Conservation (phyloP, 2,329 filamentous ascomycete genomes). For the Xylaria sp. region DNA sequence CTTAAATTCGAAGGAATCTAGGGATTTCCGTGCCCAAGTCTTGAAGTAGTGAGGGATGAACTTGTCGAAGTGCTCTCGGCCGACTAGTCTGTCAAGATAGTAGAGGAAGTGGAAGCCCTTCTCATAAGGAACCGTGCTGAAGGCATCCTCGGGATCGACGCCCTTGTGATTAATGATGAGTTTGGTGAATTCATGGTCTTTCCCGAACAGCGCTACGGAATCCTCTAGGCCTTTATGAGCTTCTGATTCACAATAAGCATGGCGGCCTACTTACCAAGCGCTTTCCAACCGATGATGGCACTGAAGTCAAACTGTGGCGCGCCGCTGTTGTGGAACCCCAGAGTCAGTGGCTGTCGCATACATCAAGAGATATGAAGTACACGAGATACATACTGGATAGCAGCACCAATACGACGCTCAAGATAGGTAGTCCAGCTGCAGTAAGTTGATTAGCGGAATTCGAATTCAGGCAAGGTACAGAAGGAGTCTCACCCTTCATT, state of each 20-base stretch:
- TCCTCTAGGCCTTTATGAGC: slow-evolving; percentile 64
- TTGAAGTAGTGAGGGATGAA: slow-evolving; percentile 97
- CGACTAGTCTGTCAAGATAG: slow-evolving; percentile 85
- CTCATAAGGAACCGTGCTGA: slow-evolving; percentile 92
- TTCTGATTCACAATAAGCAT: neutral
- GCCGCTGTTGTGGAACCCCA: slow-evolving; percentile 55
- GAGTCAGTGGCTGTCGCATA: slow-evolving; percentile 10
- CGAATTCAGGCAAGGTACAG: neutral
- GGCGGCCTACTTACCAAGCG: slow-evolving; percentile 63
- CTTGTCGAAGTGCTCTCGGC: slow-evolving; percentile 87
- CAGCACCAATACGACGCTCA: slow-evolving; percentile 83
- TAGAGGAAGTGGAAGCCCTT: slow-evolving; percentile 97
- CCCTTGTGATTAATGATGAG: slow-evolving; percentile 87
- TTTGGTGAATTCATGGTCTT: slow-evolving; percentile 92
- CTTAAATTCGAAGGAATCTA: slow-evolving; percentile 96
- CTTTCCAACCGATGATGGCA: slow-evolving; percentile 95
- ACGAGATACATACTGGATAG: slow-evolving; percentile 65
- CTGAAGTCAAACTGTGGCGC: slow-evolving; percentile 91
- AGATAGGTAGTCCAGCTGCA: slow-evolving; percentile 86
- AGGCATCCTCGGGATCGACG: slow-evolving; percentile 94
- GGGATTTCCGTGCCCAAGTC: slow-evolving; percentile 83
- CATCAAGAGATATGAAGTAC: neutral
- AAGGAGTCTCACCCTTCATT: slow-evolving; percentile 70
- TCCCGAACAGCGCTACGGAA: slow-evolving; percentile 79
- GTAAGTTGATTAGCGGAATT: slow-evolving; percentile 13